Conservation (phyloP, 257 asterid species). For the Solanum pimpinellifolium region DNA sequence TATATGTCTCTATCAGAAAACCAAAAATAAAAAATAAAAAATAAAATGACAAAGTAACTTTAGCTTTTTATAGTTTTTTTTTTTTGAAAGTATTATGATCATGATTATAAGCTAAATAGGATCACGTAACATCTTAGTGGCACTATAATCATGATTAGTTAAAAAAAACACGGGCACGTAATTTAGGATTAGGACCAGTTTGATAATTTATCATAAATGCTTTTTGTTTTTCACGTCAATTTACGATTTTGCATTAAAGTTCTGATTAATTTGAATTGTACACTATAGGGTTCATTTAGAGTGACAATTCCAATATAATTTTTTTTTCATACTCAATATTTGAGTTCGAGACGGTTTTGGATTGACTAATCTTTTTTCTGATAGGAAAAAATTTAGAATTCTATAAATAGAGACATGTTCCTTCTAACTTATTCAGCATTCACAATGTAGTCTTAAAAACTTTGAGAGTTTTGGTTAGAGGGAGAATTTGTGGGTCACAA, state of each 20-base stretch:
- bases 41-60: not conserved
- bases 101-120: not conserved
- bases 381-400: too few relatives aligned
- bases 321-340: too few relatives aligned
- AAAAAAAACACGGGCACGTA: not conserved
- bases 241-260: fast-evolving
- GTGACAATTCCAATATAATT: too few relatives aligned
- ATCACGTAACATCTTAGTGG: not conserved
- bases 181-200: not conserved
- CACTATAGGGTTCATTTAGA: fast-evolving
- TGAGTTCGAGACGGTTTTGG: too few relatives aligned
- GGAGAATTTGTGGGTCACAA: too few relatives aligned
- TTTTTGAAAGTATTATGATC: not conserved
- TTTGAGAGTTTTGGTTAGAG: too few relatives aligned
- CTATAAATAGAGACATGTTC: too few relatives aligned
- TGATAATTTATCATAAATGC: not conserved
- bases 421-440: too few relatives aligned
- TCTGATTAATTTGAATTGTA: fast-evolving
- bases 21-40: not conserved
- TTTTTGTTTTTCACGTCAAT: fast-evolving
- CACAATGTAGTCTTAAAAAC: too few relatives aligned
- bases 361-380: too few relatives aligned
- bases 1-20: not conserved
- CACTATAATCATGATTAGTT: not conserved
- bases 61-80: not conserved